Percentiles rank a stretch among this genome's conserved stretches.
Conservation (phyloP, 768 basidiomycete species). For the Termitomyces sp. region DNA sequence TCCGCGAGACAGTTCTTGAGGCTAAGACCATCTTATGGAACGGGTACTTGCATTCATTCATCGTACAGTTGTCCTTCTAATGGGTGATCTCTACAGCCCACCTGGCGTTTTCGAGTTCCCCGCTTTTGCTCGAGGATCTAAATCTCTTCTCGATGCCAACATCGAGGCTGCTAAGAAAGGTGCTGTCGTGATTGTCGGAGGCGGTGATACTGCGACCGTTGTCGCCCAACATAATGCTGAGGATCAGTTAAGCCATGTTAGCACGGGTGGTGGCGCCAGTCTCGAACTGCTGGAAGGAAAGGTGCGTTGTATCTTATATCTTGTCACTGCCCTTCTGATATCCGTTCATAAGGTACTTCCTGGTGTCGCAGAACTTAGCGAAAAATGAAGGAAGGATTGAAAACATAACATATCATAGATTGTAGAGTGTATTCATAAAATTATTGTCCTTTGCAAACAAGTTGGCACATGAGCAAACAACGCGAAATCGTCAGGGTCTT, state of each 20-base stretch:
- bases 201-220: constrained; percentile 95
- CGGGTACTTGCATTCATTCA: constrained; percentile 46
- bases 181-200: constrained; percentile 91
- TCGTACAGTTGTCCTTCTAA: neutral
- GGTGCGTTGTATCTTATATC: constrained; percentile 41
- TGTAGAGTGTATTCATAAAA: constrained; percentile 1
- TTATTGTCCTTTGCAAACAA: neutral
- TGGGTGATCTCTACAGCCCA: constrained; percentile 50
- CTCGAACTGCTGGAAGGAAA: constrained; percentile 98
- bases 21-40: constrained; percentile 98
- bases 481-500: too few species aligned
- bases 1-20: constrained; percentile 74
- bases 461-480: too few species aligned
- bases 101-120: constrained; percentile 98
- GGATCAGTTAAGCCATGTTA: constrained; percentile 91
- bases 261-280: constrained; percentile 91
- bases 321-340: neutral
- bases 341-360: constrained; percentile 63
- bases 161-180: constrained; percentile 86
- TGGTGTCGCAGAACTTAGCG: constrained; percentile 87
- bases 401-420: constrained; percentile 2
- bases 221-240: constrained; percentile 85
- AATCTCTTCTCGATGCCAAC: constrained; percentile 77
- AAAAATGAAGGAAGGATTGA: constrained; percentile 20
- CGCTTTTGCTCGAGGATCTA: constrained; percentile 83